Percentiles rank a stretch among this genome's conserved stretches.
These are phyloP conservation scores for Malus fusca DNA, from an alignment of 306 rosid genomes.

Conservation along the genomic window DNA sequence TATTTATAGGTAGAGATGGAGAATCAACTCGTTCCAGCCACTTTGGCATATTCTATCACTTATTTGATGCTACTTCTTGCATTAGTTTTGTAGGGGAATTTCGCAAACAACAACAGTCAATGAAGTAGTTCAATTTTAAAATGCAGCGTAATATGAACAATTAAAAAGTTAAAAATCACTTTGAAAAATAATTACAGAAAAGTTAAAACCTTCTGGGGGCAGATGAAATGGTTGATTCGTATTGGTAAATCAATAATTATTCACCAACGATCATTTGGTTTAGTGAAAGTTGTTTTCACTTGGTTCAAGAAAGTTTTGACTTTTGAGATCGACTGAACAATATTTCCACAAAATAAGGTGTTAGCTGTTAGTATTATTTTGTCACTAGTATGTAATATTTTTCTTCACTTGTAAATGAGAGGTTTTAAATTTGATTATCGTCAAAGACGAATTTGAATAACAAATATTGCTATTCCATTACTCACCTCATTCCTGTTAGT, in stretches of 20 bases:
- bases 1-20: background rate
- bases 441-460: too few relatives aligned
- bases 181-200: too few relatives aligned
- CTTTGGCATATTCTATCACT: background rate
- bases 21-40: background rate
- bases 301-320: too few relatives aligned
- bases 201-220: background rate
- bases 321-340: too few relatives aligned
- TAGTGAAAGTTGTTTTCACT: too few relatives aligned
- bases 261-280: too few relatives aligned
- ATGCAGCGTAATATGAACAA: background rate
- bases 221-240: background rate
- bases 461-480: too few relatives aligned
- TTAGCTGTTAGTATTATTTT: too few relatives aligned
- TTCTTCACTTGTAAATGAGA: too few relatives aligned
- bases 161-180: background rate
- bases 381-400: too few relatives aligned
- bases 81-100: background rate
- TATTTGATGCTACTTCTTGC: background rate
- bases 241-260: background rate
- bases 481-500: too few relatives aligned
- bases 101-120: background rate
- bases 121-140: background rate
- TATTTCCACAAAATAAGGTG: too few relatives aligned
- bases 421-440: accelerated